These are phyloP conservation scores for Rubus idaeus DNA, from an alignment of 306 rosid genomes.

Conservation along the genomic window DNA sequence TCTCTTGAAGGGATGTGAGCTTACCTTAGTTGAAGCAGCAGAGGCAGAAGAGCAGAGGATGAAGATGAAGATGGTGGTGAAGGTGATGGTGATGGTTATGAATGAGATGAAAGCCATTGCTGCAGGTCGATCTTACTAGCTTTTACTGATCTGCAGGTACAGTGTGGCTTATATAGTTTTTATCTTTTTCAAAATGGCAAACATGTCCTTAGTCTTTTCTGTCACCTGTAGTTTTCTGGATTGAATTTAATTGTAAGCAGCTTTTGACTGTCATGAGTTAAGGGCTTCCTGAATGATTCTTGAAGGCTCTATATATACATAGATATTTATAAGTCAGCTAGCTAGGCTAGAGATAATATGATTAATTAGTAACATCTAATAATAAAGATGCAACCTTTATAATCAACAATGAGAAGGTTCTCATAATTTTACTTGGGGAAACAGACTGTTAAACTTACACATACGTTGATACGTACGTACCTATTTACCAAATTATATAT, in stretches of 20 bases:
- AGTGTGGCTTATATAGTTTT: neutral
- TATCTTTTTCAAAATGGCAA: neutral
- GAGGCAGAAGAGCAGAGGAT: slow-evolving; percentile 25
- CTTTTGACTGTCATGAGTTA: neutral
- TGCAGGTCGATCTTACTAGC: neutral
- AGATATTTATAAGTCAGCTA: neutral
- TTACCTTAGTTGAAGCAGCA: slow-evolving; percentile 15
- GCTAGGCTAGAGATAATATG: neutral
- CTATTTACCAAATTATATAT: neutral
- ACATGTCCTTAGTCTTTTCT: neutral
- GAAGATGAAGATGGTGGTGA: slow-evolving; percentile 29
- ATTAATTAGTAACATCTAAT: neutral
- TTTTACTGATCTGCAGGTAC: neutral
- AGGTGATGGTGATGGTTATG: neutral
- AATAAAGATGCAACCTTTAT: neutral
- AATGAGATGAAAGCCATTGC: slow-evolving; percentile 35
- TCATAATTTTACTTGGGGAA: neutral
- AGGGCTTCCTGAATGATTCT: neutral
- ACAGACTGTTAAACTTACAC: neutral
- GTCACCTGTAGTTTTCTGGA: neutral
- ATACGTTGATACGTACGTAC: neutral
- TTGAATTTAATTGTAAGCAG: neutral
- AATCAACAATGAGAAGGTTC: neutral
- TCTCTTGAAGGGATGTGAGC: slow-evolving; percentile 55
- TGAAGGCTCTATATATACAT: neutral